phyloP scores from a whole-genome alignment of 1,139 yeast species.

The Yamadazyma songkhlaensis region DNA sequence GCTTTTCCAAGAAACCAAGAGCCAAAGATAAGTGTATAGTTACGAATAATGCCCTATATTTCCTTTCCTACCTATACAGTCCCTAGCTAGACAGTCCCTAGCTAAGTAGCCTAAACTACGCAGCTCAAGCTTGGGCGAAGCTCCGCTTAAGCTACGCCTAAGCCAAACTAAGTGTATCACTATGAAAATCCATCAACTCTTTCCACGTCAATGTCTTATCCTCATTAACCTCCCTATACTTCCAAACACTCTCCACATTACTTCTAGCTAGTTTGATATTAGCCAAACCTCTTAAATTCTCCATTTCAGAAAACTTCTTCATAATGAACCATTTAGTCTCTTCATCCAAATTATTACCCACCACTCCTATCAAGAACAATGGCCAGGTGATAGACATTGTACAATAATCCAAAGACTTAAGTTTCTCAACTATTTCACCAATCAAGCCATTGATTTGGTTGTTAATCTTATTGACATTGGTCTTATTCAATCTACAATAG shows the following conservation, averaged over 20 bases:
- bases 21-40: too few relatives aligned
- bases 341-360: slow-evolving; percentile 23
- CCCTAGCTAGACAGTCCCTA: too few relatives aligned
- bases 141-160: too few relatives aligned
- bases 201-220: slow-evolving; percentile 23
- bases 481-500: slow-evolving; percentile 6
- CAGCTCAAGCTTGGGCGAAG: too few relatives aligned
- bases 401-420: slow-evolving; percentile 13
- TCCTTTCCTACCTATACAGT: too few relatives aligned
- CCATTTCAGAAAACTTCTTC: slow-evolving; percentile 27
- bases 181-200: slow-evolving; percentile 29
- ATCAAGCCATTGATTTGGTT: slow-evolving; percentile 11
- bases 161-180: slow-evolving; percentile 35
- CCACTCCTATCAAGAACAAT: slow-evolving; percentile 31
- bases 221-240: slow-evolving; percentile 28
- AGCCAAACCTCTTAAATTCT: slow-evolving; percentile 28
- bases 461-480: neutral
- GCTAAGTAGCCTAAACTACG: too few relatives aligned
- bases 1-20: too few relatives aligned
- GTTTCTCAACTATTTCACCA: slow-evolving; percentile 7
- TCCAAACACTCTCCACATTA: slow-evolving; percentile 34
- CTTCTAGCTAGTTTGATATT: slow-evolving; percentile 31
- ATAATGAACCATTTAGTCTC: slow-evolving; percentile 34
- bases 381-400: slow-evolving; percentile 39
- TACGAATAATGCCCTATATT: too few relatives aligned